Evolutionary conservation across 441 rosid species (phyloP).

Genomic region (Daphne laureola): DNA sequence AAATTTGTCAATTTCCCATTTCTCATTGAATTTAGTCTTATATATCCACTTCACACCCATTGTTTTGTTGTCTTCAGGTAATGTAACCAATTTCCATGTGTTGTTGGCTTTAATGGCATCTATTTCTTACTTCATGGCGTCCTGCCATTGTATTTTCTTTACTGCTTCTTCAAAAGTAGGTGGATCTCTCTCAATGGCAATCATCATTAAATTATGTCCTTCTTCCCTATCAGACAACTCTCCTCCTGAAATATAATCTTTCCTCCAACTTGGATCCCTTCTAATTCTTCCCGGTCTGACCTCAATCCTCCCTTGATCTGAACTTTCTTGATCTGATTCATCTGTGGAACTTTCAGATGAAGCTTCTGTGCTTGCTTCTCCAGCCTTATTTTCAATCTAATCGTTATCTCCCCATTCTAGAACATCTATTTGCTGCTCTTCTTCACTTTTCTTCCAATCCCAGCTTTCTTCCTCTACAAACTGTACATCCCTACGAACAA

Average conservation of each 20-base stretch:
- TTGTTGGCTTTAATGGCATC: background rate
- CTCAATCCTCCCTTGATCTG: background rate
- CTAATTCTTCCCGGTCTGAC: background rate
- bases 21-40: too few species aligned
- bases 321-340: too few species aligned
- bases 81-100: background rate
- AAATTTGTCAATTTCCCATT: too few species aligned
- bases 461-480: background rate
- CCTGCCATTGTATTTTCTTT: background rate
- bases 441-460: too few species aligned
- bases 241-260: background rate
- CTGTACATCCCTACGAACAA: background rate
- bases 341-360: background rate
- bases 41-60: background rate
- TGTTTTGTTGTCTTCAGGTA: background rate
- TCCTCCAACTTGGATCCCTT: background rate
- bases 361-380: too few species aligned
- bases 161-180: background rate
- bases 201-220: too few species aligned
- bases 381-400: too few species aligned
- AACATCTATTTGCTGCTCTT: too few species aligned
- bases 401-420: too few species aligned
- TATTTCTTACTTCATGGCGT: background rate
- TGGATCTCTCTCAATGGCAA: background rate
- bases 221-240: background rate